Evolutionary conservation across 192 early-diverging fungal species (phyloP).

Genomic region (Mortierella antarctica): DNA sequence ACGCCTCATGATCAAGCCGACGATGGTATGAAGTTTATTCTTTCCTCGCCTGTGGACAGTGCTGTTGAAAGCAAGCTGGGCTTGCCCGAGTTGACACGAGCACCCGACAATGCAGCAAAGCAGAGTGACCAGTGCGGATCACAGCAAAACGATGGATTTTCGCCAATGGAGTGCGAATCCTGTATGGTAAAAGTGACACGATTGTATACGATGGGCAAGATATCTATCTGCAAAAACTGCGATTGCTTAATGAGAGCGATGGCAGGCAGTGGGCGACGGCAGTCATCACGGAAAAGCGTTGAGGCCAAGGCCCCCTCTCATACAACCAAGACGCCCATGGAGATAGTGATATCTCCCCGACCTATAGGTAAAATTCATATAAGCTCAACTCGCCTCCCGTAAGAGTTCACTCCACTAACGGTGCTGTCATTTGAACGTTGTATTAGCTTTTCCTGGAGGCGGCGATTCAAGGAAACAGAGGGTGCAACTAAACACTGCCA

Average conservation of each 20-base stretch:
- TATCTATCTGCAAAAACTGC: slow-evolving; percentile 16
- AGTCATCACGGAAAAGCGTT: neutral
- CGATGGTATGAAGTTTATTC: neutral
- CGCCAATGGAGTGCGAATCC: slow-evolving; percentile 15
- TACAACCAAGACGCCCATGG: neutral
- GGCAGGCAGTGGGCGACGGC: slow-evolving; percentile 18
- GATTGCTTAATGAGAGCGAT: slow-evolving; percentile 12
- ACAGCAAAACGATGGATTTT: neutral
- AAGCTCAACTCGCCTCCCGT: neutral
- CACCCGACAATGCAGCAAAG: neutral
- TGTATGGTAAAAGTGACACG: neutral
- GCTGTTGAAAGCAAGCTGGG: neutral
- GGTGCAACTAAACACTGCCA: too few relatives aligned
- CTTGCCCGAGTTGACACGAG: neutral
- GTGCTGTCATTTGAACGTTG: too few relatives aligned
- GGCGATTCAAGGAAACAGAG: too few relatives aligned
- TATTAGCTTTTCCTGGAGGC: neutral
- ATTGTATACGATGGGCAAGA: slow-evolving; percentile 17
- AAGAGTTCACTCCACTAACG: neutral
- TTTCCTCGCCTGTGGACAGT: neutral
- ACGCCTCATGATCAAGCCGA: too few relatives aligned
- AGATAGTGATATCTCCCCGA: too few relatives aligned
- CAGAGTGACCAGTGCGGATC: neutral
- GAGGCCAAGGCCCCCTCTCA: too few relatives aligned
- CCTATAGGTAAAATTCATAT: too few relatives aligned